Base-by-base conservation (phyloP, 164 flowering plant species). In the Umbilicus rupestris region DNA sequence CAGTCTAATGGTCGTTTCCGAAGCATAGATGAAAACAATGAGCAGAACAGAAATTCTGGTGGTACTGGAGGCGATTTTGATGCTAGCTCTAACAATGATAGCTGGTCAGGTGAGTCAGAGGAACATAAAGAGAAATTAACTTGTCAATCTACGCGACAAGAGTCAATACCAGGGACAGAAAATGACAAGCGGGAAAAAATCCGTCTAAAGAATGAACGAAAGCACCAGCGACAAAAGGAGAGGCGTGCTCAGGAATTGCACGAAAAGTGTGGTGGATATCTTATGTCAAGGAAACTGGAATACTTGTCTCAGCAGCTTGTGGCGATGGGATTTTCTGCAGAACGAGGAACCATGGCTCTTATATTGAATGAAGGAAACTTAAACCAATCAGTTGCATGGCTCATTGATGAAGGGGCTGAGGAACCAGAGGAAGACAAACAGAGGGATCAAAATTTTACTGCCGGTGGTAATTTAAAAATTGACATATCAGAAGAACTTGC, bases 161-260 rank as follows among this genome's bases (percentile, higher is more conserved):
- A 62, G 35, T 33, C 44, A n/a, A 10, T 62, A 62, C 42, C 44
- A 1, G 65, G 65, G 14, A 78, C 84, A 71, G 97, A 87, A 71
- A 87, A 81, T 82, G 98, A 94, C 71, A 89, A 86, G 71, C 78
- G 99, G 33, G 99, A 91, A 39, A 94, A 89, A 72, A 88, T 85
- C 62, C 85, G 99, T 37, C 95, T 83, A 70, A 91, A 94, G 77
- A 94, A 94, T 81, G 99, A 91, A 82, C 79, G 81, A 79, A 94
- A 94, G 74, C 97, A 94, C 74, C 99, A 89, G 71, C 89, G 97
- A 7, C 99, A 91, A 74, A 91, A 81, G 76, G 99, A 94, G 77
- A 84, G 84, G 73, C 81, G 99, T 37, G 96, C 93, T 9, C 97
- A 85, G 70, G 96, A 94, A 71, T 73, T 94, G 80, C 97, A 83